These are phyloP conservation scores for Pythium rishiriense DNA, from an alignment of 352 stramenopile species.

Conservation along the genomic window DNA sequence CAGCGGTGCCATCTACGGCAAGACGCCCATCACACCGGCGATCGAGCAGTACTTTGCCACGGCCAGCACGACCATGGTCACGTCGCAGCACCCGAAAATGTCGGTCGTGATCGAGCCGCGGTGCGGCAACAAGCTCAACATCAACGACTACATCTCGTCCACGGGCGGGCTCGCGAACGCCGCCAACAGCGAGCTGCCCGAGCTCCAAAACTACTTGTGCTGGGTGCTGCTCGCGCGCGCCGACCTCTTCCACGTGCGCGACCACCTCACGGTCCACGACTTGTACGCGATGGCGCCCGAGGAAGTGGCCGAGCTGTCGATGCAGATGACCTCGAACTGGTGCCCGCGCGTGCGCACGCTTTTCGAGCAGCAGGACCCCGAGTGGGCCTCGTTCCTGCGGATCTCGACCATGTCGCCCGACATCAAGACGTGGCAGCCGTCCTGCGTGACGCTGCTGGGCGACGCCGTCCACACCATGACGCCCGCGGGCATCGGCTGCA, in stretches of 20 bases:
- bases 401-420: slow-evolving; percentile 66
- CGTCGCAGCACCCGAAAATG: slow-evolving; percentile 45
- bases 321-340: slow-evolving; percentile 53
- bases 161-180: slow-evolving; percentile 15
- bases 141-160: slow-evolving; percentile 32
- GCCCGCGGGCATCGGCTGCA: slow-evolving; percentile 58
- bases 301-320: slow-evolving; percentile 46
- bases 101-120: slow-evolving; percentile 61
- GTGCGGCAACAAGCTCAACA: slow-evolving; percentile 34
- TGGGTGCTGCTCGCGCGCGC: slow-evolving; percentile 61
- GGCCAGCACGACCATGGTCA: slow-evolving; percentile 46
- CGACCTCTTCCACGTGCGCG: slow-evolving; percentile 40
- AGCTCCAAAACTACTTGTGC: slow-evolving; percentile 57
- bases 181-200: slow-evolving; percentile 24
- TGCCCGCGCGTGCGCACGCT: slow-evolving; percentile 43
- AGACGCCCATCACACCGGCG: slow-evolving; percentile 55
- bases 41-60: slow-evolving; percentile 51
- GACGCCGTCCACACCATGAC: slow-evolving; percentile 70
- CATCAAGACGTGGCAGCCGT: slow-evolving; percentile 49
- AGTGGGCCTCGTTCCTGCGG: slow-evolving; percentile 64
- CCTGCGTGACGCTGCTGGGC: slow-evolving; percentile 51
- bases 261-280: slow-evolving; percentile 35
- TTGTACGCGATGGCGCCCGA: slow-evolving; percentile 46
- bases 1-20: slow-evolving; percentile 68
- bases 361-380: slow-evolving; percentile 41